Evolutionary conservation across 169 alveolate species (phyloP), one percentile per base, ranked within the genome.

Genomic region (Plasmodium knowlesi): DNA sequence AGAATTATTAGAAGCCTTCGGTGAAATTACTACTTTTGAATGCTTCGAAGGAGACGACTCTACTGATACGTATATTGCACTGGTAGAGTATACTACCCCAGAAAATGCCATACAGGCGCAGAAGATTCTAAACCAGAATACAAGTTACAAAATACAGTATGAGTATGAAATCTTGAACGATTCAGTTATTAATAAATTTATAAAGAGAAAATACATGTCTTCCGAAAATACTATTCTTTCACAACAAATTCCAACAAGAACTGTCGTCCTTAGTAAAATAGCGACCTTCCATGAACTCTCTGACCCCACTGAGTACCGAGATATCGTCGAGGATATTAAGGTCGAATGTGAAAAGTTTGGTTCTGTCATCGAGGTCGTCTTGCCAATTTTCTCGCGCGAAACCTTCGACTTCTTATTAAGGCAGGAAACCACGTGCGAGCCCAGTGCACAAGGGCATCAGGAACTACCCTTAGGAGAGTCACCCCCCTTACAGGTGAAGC

Each of bases 221-320:
- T 76, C 81, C 1, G 94, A 90, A 22, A 91, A 93, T 50, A 50
- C 93, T 0, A 84, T 96, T 5, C 83, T 96, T 2, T n/a, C 94
- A 1, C 93, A 94, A 14, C 97, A 96, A 34, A 95, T 94, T 3
- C 96, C 97, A 28, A 96, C 96, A 16, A 93, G 95, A 54, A 96
- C 93, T 1, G 92, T 97, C 3, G 93, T 97, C 70, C 96, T 97
- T 25, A 93, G 95, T 72, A 96, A 95, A 84, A 95, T 96, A 37
- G 96, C 96, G 25, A 95, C 98, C 0, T 95, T 96, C 1, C 97
- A 96, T n/a, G 98, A 97, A 54, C 96, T 97, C 0, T 76, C 92
- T 0, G 98, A 97, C 78, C 95, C 94, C 30, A 93, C 79, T n/a
- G 98, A 97, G 79, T 97, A 97, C 82, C 93, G 96, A 41, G 98